Evolutionary conservation across 2,329 filamentous ascomycete genomes (phyloP), one percentile per base, ranked within the genome.

Genomic region (Rachicladosporium sp.): DNA sequence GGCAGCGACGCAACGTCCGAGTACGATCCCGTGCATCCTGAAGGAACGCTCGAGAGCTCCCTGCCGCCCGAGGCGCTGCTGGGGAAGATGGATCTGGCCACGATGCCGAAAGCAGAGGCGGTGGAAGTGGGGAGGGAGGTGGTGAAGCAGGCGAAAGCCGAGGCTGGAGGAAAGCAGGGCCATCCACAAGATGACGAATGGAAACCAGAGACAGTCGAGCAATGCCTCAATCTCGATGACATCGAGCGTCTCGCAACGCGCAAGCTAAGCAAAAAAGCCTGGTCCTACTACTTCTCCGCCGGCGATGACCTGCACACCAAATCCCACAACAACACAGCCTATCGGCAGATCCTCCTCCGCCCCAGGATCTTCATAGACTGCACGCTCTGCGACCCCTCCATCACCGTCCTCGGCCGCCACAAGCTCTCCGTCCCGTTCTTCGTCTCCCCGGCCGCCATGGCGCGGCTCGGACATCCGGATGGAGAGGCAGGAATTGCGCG

Each of bases 251-350:
- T 81, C 31, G 89, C 88, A 10, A 83, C 82, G 21, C 81, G 80
- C 57, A 78, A 81, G 50, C 78, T 96, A 43, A 81, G 78, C 48
- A 74, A 76, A 49, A 93, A 89, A 65, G 86, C 82, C 31, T 94
- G 86, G 85, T 84, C 85, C 35, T 96, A 96, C 67, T 96, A 96
- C 68, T 93, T 76, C 65, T 94, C 87, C 1, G 87, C 86, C 7
- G 70, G 74, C 43, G 89, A 96, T 60, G 88, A 96, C 61, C 69
- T 87, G 21, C 61, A 75, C 50, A 83, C 82, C 50, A 95, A 96
- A 61, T 63, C 60, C 27, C 74, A 82, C 63, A 96, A 96, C 69
- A 85, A 79, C 57, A 61, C 70, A 29, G 83, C 83, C 29, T 96
- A 93, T 59, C 74, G 74, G 34, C 74, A 79, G 48, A 93, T 96